Evolutionary conservation across 106 monocot species (phyloP).

Genomic region (Alisma plantagoaquatica): DNA sequence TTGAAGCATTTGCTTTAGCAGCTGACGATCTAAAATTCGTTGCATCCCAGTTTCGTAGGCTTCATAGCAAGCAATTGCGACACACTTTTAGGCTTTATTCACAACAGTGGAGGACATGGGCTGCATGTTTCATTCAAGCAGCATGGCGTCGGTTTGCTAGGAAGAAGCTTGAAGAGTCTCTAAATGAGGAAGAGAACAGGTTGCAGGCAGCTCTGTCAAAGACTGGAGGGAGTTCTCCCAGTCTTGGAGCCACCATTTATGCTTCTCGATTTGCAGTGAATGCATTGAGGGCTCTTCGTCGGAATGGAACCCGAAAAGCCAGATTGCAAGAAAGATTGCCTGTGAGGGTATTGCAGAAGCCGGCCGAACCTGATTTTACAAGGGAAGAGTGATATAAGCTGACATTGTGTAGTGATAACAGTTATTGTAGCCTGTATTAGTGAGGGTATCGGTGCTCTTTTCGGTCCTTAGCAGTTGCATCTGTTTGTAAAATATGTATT

Average conservation of each 20-base stretch:
- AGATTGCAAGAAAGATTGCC: constrained; percentile 35
- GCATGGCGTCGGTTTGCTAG: constrained; percentile 40
- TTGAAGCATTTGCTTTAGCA: constrained; percentile 45
- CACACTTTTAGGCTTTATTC: constrained; percentile 59
- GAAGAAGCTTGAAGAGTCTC: constrained; percentile 41
- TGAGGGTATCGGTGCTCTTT: too few relatives aligned
- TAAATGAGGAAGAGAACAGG: constrained; percentile 32
- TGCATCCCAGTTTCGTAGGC: constrained; percentile 52
- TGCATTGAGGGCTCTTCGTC: constrained; percentile 20
- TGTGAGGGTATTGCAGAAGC: constrained; percentile 40
- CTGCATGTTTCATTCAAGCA: constrained; percentile 61
- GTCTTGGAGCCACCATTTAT: constrained; percentile 45
- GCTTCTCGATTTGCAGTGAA: constrained; percentile 46
- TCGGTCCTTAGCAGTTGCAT: too few relatives aligned
- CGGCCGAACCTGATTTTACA: constrained; percentile 48
- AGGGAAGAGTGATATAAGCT: constrained; percentile 11
- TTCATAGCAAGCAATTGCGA: constrained; percentile 53
- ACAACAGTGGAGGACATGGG: constrained; percentile 55
- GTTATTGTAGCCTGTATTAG: too few relatives aligned
- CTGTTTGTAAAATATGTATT: too few relatives aligned
- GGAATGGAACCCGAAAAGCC: constrained; percentile 18
- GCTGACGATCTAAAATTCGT: constrained; percentile 56
- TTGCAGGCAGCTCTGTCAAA: constrained; percentile 28
- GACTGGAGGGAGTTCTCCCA: constrained; percentile 17
- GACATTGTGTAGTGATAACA: too few relatives aligned